phyloP scores from a whole-genome alignment of 371 early-diverging fungal species.

The Amoeboaphelidium protococcarum region DNA sequence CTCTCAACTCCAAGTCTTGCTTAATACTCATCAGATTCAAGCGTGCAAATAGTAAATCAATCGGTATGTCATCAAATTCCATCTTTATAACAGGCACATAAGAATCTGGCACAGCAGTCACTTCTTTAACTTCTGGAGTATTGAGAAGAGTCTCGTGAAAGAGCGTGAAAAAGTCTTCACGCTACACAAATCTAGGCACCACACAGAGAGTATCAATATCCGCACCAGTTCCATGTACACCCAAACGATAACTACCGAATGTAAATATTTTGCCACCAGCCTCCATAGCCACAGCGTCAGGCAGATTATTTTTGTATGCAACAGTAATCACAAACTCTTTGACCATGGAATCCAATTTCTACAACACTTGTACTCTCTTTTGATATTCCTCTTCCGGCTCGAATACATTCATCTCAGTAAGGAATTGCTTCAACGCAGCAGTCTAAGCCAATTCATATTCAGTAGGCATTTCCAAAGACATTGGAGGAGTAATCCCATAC shows the following conservation, averaged over 20 bases:
- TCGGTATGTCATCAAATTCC: conserved; percentile 72
- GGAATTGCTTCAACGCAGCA: conserved; percentile 25
- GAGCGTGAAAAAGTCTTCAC: conserved; percentile 81
- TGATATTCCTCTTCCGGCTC: conserved; percentile 44
- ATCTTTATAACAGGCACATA: conserved; percentile 96
- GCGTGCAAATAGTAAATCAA: conserved; percentile 89
- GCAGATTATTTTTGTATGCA: conserved; percentile 30
- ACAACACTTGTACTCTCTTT: conserved; percentile 56
- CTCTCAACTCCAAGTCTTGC: conserved; percentile 60
- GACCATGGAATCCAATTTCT: conserved; percentile 52
- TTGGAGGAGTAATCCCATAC: conserved; percentile 17
- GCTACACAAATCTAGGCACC: conserved; percentile 69
- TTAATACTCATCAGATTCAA: conserved; percentile 49
- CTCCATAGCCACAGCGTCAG: conserved; percentile 49
- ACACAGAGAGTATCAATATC: conserved; percentile 99
- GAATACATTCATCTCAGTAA: conserved; percentile 38
- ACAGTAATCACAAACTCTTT: conserved; percentile 56
- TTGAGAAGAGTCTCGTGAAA: conserved; percentile 68
- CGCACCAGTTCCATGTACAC: conserved; percentile 88
- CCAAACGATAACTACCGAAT: conserved; percentile 95
- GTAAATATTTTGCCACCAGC: conserved; percentile 96
- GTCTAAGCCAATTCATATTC: conserved; percentile 27
- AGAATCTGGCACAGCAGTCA: conserved; percentile 76
- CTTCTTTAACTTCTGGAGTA: conserved; percentile 58
- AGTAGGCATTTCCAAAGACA: conserved; percentile 16